These are phyloP conservation scores for Aquilaria agallochum DNA, from an alignment of 441 rosid species.

Conservation along the genomic window DNA sequence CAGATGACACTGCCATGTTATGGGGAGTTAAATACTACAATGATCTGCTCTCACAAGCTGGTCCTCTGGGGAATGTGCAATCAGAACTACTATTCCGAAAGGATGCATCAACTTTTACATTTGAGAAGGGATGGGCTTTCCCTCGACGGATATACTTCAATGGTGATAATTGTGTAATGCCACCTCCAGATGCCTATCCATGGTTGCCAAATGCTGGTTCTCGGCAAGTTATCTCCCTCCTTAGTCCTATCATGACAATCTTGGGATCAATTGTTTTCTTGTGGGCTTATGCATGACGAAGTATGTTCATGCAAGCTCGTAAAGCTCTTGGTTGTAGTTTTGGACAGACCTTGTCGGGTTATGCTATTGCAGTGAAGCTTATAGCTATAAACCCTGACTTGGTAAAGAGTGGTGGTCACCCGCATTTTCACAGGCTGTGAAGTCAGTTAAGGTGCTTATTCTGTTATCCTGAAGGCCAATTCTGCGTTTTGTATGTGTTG, in stretches of 20 bases:
- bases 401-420: constrained; percentile 7
- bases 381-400: constrained; percentile 5
- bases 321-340: constrained; percentile 17
- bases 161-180: constrained; percentile 96
- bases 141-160: constrained; percentile 91
- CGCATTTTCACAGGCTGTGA: constrained; percentile 9
- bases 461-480: constrained; percentile 10
- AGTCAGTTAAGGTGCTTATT: constrained; percentile 16
- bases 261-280: constrained; percentile 29
- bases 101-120: constrained; percentile 78
- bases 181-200: constrained; percentile 92
- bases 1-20: constrained; percentile 93
- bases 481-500: constrained; percentile 11
- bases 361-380: constrained; percentile 9
- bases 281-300: constrained; percentile 29
- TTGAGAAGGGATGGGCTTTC: constrained; percentile 97
- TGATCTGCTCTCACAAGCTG: constrained; percentile 77
- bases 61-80: constrained; percentile 82
- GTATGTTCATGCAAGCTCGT: constrained; percentile 4
- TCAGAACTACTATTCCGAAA: constrained; percentile 85
- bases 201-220: constrained; percentile 70
- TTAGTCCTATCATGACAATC: constrained; percentile 25
- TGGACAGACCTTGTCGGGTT: constrained; percentile 9
- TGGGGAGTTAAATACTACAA: constrained; percentile 90
- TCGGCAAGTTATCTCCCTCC: constrained; percentile 26